Base-by-base conservation (phyloP, 164 flowering plant genomes). In the Protea cynaroides region DNA sequence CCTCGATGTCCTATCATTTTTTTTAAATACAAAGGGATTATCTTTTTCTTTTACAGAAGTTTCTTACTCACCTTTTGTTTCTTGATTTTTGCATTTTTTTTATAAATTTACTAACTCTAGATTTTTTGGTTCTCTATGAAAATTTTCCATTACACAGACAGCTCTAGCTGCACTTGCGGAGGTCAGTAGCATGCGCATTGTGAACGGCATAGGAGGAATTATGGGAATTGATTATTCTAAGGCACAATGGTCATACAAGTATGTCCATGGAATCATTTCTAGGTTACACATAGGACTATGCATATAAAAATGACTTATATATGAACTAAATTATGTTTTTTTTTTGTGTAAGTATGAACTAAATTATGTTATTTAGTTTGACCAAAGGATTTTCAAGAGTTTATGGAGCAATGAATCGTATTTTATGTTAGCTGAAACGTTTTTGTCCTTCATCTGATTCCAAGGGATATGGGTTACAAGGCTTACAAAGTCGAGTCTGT, bases 161-260 rank as follows among this genome's bases (percentile, higher is more conserved):
- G 73, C 79, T 65, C 79, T 87, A 69, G 80, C 87, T 74, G 98
- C 98, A 59, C 65, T 93, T 50, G 86, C 92, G 22, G 97, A 93
- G 75, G 74, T 88, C 50, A 78, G 82, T 56, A 88, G 94, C 82
- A 81, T 75, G 94, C 88, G 97, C 21, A 82, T 83, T 71, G 74
- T 93, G 64, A 71, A 86, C 67, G 98, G 98, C 6, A 62, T 70
- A 51, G 92, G 83, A 49, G 97, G 98, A 71, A 65, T 93, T 34
- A 84, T 88, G 92, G 98, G 98, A 62, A 81, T 93, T 8, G 89
- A 88, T 71, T 82, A 78, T 73, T 72, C 83, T 3, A 83, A 81
- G 56, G 96, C 96, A 55, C 58, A 72, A 37, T 87, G 96, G 98
- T 86, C 90, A 60, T 79, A 86, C 83, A 80, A 64, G 98, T 88